Evolutionary conservation across 306 rosid genomes (phyloP).

Genomic region (Malus fusca): DNA sequence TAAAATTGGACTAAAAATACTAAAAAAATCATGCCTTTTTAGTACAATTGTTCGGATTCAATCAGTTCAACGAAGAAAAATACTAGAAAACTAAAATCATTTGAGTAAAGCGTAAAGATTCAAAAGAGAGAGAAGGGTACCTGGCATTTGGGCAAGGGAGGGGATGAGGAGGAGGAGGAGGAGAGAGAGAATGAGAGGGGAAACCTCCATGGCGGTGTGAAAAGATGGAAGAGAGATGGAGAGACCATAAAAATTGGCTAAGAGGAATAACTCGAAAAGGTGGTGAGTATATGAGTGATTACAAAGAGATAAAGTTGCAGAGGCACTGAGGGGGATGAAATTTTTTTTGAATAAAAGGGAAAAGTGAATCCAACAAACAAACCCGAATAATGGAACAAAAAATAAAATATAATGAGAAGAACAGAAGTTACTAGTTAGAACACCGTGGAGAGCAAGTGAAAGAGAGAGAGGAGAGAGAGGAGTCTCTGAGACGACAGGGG

Average conservation of each 20-base stretch:
- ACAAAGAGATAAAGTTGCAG: not conserved
- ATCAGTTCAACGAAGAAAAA: not conserved
- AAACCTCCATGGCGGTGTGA: constrained; percentile 41
- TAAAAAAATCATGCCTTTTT: not conserved
- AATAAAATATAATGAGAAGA: not conserved
- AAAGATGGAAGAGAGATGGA: constrained; percentile 9
- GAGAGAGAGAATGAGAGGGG: constrained; percentile 24
- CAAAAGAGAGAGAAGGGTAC: constrained; percentile 24
- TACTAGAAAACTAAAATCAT: not conserved
- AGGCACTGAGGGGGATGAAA: not conserved
- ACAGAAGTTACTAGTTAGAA: not conserved
- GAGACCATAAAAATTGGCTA: constrained; percentile 28
- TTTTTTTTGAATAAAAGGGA: not conserved
- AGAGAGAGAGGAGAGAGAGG: not conserved
- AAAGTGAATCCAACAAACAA: constrained; percentile 3
- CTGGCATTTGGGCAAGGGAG: constrained; percentile 78
- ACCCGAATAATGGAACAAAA: not conserved
- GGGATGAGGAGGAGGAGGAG: constrained; percentile 27
- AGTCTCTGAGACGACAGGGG: not conserved
- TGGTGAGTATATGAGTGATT: not conserved
- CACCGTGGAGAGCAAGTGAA: not conserved
- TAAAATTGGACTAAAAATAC: not conserved
- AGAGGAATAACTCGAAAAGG: not conserved
- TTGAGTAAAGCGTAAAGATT: not conserved
- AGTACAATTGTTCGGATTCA: not conserved